phyloP scores from a whole-genome alignment of 2,329 filamentous ascomycete genomes.

The Fonsecaea multimorphosa region DNA sequence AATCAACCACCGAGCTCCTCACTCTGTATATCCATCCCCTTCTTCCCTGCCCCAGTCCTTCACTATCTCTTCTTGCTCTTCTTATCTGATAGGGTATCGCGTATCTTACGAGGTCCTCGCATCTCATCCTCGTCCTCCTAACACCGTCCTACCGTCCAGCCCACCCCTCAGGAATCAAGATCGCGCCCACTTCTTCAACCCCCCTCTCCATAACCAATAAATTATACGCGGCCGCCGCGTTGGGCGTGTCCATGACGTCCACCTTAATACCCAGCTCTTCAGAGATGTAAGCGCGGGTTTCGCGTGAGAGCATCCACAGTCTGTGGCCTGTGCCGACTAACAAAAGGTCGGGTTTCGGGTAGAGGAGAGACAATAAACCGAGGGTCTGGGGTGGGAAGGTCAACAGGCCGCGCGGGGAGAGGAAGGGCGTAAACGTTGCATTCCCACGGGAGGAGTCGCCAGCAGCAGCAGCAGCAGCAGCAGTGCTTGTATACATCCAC shows the following conservation, averaged over 20 bases:
- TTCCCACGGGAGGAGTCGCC: too few relatives aligned
- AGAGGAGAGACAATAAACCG: slow-evolving; percentile 35
- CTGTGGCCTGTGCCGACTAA: slow-evolving; percentile 83
- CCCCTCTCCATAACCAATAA: slow-evolving; percentile 92
- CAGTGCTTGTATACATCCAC: slow-evolving; percentile 58
- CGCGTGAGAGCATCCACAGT: slow-evolving; percentile 76
- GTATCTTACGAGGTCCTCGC: too few relatives aligned
- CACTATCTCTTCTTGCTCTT: too few relatives aligned
- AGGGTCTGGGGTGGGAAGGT: slow-evolving; percentile 30
- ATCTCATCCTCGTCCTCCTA: too few relatives aligned
- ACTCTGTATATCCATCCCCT: too few relatives aligned
- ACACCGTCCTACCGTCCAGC: slow-evolving; percentile 16
- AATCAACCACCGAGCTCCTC: too few relatives aligned
- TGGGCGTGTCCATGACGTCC: slow-evolving; percentile 89
- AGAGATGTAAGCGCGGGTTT: slow-evolving; percentile 73
- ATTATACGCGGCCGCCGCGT: slow-evolving; percentile 94
- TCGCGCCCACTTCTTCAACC: slow-evolving; percentile 64
- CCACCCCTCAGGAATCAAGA: slow-evolving; percentile 35
- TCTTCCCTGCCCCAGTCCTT: too few relatives aligned
- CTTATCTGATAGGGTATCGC: too few relatives aligned
- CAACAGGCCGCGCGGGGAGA: slow-evolving; percentile 27
- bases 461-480: background rate
- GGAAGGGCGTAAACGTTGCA: slow-evolving; percentile 21
- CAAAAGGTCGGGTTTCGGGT: slow-evolving; percentile 70
- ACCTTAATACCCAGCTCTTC: slow-evolving; percentile 74